These are phyloP conservation scores for Venturia oleaginea DNA, from an alignment of 2,329 filamentous ascomycete species.

Conservation along the genomic window DNA sequence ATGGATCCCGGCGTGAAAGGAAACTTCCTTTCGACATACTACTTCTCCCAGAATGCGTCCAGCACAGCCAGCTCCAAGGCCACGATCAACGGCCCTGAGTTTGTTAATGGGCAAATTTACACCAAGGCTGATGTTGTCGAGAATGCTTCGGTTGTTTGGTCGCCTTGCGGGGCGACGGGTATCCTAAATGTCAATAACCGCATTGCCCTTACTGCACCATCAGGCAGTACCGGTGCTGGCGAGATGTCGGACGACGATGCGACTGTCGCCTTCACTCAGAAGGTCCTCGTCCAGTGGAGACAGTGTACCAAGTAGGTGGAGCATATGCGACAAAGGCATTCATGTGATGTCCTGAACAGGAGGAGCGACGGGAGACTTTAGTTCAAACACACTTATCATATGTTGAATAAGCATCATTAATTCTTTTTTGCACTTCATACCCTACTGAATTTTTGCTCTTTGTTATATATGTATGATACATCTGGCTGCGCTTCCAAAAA, in stretches of 20 bases:
- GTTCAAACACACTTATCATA: too few relatives aligned
- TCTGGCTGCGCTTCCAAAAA: too few relatives aligned
- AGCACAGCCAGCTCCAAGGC: constrained; percentile 29
- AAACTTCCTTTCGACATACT: constrained; percentile 6
- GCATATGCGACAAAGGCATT: too few relatives aligned
- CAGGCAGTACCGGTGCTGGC: constrained; percentile 10
- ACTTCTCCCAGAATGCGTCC: constrained; percentile 8
- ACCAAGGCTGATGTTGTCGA: constrained; percentile 7
- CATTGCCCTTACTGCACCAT: constrained; percentile 11
- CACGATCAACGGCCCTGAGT: constrained; percentile 28
- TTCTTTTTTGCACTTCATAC: too few relatives aligned
- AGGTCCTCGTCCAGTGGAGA: constrained; percentile 33
- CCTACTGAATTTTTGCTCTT: too few relatives aligned
- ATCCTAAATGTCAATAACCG: constrained; percentile 12
- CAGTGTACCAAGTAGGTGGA: constrained; percentile 22
- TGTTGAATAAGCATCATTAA: neutral
- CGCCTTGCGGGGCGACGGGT: constrained; percentile 5
- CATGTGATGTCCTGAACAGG: too few relatives aligned
- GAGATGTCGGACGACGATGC: constrained; percentile 11
- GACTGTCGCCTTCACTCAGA: constrained; percentile 7
- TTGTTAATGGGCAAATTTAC: constrained; percentile 19
- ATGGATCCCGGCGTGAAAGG: constrained; percentile 7
- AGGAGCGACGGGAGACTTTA: too few relatives aligned
- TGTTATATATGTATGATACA: too few relatives aligned
- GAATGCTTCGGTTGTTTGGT: constrained; percentile 7